Evolutionary conservation across 2,329 filamentous ascomycete genomes (phyloP).

Genomic region (Lachnellula cervina): DNA sequence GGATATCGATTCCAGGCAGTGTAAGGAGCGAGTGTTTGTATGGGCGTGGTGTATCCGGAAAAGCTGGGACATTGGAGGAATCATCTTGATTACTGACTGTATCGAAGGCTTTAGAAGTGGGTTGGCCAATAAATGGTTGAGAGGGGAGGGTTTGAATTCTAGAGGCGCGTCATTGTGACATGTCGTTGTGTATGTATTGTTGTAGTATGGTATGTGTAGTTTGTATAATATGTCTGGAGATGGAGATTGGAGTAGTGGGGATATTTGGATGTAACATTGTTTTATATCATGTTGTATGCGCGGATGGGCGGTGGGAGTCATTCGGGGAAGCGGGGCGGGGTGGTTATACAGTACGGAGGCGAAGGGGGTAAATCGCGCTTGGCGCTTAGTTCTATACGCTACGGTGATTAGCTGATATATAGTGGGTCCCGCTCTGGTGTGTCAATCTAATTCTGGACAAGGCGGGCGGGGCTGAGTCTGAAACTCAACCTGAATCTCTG

Average conservation of each 20-base stretch:
- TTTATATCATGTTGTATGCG: too few relatives aligned
- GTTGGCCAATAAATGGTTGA: background rate
- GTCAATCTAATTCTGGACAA: too few relatives aligned
- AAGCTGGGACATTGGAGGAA: constrained; percentile 38
- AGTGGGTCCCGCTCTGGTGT: too few relatives aligned
- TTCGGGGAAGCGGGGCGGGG: too few relatives aligned
- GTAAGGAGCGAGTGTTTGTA: constrained; percentile 45
- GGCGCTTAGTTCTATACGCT: too few relatives aligned
- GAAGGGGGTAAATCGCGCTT: too few relatives aligned
- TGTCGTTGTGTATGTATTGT: background rate
- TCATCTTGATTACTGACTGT: constrained; percentile 40
- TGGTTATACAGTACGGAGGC: too few relatives aligned
- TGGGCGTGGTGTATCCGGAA: constrained; percentile 41
- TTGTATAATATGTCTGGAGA: background rate
- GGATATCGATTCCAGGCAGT: constrained; percentile 11
- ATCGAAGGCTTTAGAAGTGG: background rate
- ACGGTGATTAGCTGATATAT: too few relatives aligned
- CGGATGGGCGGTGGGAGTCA: too few relatives aligned
- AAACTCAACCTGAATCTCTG: too few relatives aligned
- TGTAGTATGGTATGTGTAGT: background rate
- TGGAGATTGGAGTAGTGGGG: background rate
- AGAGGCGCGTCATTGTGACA: constrained; percentile 1
- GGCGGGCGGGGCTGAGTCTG: too few relatives aligned
- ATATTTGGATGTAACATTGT: too few relatives aligned
- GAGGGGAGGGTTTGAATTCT: background rate